Evolutionary conservation across 306 rosid species (phyloP).

Genomic region (Fagus crenata): DNA sequence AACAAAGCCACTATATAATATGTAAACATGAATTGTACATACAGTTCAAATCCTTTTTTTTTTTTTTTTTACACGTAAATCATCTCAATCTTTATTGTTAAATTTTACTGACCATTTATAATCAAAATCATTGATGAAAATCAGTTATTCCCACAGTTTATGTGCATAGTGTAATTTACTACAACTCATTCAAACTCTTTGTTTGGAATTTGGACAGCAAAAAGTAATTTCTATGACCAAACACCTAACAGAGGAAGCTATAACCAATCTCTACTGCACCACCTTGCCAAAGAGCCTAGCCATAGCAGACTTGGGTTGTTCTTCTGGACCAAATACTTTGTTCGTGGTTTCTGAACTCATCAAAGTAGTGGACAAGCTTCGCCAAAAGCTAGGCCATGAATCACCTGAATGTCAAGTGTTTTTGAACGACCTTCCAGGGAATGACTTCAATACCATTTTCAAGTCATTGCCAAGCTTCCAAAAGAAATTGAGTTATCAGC

Average conservation of each 20-base stretch:
- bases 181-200: neutral
- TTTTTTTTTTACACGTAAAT: neutral
- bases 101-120: neutral
- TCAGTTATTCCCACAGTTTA: neutral
- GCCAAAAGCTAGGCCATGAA: conserved; percentile 15
- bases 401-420: conserved; percentile 43
- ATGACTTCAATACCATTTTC: conserved; percentile 59
- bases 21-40: no score
- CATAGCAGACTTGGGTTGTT: conserved; percentile 61
- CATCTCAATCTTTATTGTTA: neutral
- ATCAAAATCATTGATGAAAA: neutral
- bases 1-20: no score
- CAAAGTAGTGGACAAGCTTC: conserved; percentile 36
- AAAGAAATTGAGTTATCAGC: conserved; percentile 29
- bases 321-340: conserved; percentile 58
- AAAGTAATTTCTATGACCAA: conserved; percentile 43
- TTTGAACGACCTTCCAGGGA: conserved; percentile 51
- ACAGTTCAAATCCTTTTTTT: no score
- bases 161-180: neutral
- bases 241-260: conserved; percentile 48
- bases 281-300: conserved; percentile 14
- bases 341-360: conserved; percentile 37
- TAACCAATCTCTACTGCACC: conserved; percentile 18
- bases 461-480: no score
- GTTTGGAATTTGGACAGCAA: conserved; percentile 27